A percentile compares a stretch with the other conserved stretches of the same genome.
Conservation (phyloP, 108 stramenopile species). For the Nitzschia sp. region DNA sequence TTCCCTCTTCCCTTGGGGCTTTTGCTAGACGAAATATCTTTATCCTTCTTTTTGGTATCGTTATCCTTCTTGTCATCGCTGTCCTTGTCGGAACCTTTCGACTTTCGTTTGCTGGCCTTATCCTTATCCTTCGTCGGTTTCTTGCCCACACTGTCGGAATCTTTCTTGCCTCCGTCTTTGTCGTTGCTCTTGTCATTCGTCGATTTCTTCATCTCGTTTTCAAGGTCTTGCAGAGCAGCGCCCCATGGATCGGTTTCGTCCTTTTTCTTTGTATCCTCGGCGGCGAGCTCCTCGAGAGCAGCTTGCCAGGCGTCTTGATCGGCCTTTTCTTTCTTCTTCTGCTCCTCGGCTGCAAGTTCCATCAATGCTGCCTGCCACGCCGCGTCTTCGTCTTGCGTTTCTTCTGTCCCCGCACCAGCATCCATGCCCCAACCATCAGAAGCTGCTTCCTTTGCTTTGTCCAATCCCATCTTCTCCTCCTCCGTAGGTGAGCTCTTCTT, state of each 20-base stretch:
- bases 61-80: background rate
- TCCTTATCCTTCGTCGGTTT: constrained; percentile 17
- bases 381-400: background rate
- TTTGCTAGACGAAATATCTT: constrained; percentile 8
- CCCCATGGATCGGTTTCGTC: constrained; percentile 9
- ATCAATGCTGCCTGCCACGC: constrained; percentile 23
- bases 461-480: background rate
- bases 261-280: constrained; percentile 8
- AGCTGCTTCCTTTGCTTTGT: background rate
- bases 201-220: background rate
- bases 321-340: constrained; percentile 4
- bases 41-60: background rate
- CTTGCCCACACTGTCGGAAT: background rate
- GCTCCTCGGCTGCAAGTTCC: constrained; percentile 20
- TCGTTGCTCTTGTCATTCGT: background rate
- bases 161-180: background rate
- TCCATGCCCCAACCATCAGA: background rate
- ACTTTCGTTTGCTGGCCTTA: constrained; percentile 12
- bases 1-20: constrained; percentile 5
- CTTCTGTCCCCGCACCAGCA: background rate
- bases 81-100: background rate
- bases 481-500: background rate
- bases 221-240: constrained; percentile 15
- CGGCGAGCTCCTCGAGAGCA: constrained; percentile 9
- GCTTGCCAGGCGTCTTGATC: constrained; percentile 20